Evolutionary conservation across 2,329 filamentous ascomycete species (phyloP), one percentile per base, ranked within the genome.

Genomic region (Neonectria magnoliae): DNA sequence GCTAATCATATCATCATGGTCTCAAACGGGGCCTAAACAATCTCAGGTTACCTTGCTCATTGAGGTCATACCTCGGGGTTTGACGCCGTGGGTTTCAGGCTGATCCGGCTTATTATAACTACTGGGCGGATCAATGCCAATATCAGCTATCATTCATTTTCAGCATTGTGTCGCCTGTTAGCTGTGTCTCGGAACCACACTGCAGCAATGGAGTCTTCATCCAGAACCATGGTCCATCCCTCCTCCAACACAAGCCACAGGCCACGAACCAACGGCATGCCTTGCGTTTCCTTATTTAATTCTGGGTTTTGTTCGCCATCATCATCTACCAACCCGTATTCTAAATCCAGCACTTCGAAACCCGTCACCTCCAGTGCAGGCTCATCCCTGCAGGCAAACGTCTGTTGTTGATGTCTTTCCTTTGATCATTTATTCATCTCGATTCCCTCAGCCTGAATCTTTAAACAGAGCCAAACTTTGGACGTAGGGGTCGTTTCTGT

Each of bases 21-120:
- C 36, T 62, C 53, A 62, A 18, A 22, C 27, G n/a, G 14, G 11
- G 13, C 41, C 27, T 48, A 60, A 45, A 38, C 54, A 48, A 16
- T 31, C 44, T 57, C 55, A 44, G 48, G 57, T 36, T 33, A 47
- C 56, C 47, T 20, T 53, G 25, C 38, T 13, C 50, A 14, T 51
- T 20, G 27, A 54, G 42, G 29, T n/a, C 50, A 60, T 60, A 45
- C 50, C 48, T 48, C 31, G 41, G 45, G 41, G 41, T 41, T 60
- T 5, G 4, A 27, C 41, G 5, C 56, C 18, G 27, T 25, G 18
- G 14, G 22, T 27, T 29, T 29, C 45, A 29, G 45, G 25, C 45
- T 29, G n/a, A 5, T n/a, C 18, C 11, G 20, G 33, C 27, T 36
- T 10, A 18, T 5, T 18, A 25, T n/a, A 18, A 25, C 47, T 31